These are phyloP conservation scores for Mucor lusitanicus DNA, from an alignment of 371 early-diverging fungal species.

Conservation along the genomic window DNA sequence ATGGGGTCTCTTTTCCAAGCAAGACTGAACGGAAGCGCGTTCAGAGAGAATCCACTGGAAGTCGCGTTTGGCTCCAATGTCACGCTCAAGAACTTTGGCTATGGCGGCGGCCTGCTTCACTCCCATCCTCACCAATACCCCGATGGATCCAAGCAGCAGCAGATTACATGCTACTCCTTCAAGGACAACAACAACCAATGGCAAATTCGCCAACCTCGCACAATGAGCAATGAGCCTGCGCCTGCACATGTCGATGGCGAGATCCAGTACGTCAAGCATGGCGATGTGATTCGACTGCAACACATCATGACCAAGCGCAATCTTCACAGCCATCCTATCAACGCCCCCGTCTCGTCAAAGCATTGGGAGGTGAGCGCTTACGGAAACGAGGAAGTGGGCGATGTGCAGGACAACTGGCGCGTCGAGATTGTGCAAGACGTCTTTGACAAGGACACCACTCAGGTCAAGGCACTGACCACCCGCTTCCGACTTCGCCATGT, in stretches of 20 bases:
- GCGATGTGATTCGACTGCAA: constrained; percentile 80
- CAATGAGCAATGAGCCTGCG: background rate
- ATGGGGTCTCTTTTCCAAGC: constrained; percentile 99
- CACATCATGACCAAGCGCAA: constrained; percentile 75
- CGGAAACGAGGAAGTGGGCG: constrained; percentile 67
- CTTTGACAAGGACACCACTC: constrained; percentile 30
- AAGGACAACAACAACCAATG: constrained; percentile 98
- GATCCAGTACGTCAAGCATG: constrained; percentile 65
- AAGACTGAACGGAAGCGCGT: constrained; percentile 79
- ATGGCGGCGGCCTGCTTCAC: constrained; percentile 96
- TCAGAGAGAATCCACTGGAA: constrained; percentile 83
- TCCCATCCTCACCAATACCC: constrained; percentile 96
- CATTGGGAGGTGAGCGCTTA: constrained; percentile 90
- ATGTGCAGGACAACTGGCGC: constrained; percentile 88
- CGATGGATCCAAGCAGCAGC: constrained; percentile 54
- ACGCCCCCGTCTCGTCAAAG: constrained; percentile 80
- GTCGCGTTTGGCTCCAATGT: constrained; percentile 92
- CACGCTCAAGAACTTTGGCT: constrained; percentile 82
- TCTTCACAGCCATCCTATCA: constrained; percentile 82
- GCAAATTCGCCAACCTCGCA: constrained; percentile 56
- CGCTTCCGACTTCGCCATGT: constrained; percentile 86
- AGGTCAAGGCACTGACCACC: constrained; percentile 78
- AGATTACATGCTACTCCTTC: constrained; percentile 78
- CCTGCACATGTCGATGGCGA: background rate
- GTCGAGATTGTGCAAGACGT: constrained; percentile 81